Conservation (phyloP, 2,329 filamentous ascomycete species). For the Microthyrium microscopicum region DNA sequence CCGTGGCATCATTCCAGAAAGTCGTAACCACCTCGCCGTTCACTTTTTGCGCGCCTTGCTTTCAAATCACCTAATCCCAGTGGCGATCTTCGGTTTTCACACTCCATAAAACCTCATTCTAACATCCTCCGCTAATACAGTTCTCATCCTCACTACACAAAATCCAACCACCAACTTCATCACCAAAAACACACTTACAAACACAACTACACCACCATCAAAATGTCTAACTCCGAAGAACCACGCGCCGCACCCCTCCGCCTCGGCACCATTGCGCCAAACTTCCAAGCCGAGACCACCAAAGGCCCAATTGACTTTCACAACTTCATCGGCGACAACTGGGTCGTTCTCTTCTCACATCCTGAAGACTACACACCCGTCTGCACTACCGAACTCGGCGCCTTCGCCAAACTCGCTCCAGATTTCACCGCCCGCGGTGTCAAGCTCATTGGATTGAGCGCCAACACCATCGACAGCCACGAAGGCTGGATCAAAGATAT, state of each 20-base stretch:
- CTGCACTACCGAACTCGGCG: constrained; percentile 47
- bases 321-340: constrained; percentile 53
- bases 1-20: no score
- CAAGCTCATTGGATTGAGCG: constrained; percentile 43
- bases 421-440: constrained; percentile 45
- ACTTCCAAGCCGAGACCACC: constrained; percentile 55
- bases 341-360: constrained; percentile 57
- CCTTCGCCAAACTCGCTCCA: constrained; percentile 46
- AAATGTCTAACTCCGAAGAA: constrained; percentile 9
- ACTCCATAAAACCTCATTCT: no score
- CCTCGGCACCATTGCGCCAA: constrained; percentile 48
- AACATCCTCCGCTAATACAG: no score
- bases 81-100: no score
- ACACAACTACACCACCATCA: not conserved
- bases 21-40: no score
- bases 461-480: constrained; percentile 34
- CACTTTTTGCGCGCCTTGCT: no score
- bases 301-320: constrained; percentile 53
- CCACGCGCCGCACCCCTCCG: constrained; percentile 32
- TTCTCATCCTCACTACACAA: not conserved
- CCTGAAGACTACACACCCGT: constrained; percentile 45
- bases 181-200: not conserved
- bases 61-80: no score
- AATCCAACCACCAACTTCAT: not conserved
- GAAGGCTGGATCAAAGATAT: constrained; percentile 37